These are phyloP conservation scores for Podospora didyma DNA, from an alignment of 495 filamentous ascomycete genomes.

Conservation along the genomic window DNA sequence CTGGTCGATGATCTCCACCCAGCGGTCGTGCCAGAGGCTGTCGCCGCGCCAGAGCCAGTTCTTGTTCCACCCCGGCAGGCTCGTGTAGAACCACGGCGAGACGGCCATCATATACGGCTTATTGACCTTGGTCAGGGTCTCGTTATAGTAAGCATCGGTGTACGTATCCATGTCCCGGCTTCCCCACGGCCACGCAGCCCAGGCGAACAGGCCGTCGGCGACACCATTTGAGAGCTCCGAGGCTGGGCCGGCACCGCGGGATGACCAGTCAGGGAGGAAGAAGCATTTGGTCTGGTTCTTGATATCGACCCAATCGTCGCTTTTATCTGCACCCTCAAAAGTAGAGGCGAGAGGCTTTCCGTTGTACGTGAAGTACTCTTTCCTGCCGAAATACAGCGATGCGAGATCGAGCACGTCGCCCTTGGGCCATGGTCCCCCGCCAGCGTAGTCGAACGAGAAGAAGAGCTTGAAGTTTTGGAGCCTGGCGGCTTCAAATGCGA, in stretches of 20 bases:
- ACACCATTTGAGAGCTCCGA: neutral
- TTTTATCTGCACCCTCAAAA: conserved; percentile 36
- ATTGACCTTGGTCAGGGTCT: neutral
- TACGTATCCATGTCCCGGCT: conserved; percentile 7
- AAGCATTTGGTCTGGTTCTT: conserved; percentile 40
- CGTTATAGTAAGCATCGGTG: conserved; percentile 9
- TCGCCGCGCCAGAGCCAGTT: conserved; percentile 68
- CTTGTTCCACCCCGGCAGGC: conserved; percentile 60
- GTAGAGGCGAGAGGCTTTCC: neutral
- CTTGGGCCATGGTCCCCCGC: conserved; percentile 4
- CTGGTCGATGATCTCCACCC: conserved; percentile 57
- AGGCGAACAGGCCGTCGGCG: conserved; percentile 15
- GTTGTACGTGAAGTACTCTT: conserved; percentile 49
- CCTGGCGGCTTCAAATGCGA: conserved; percentile 1
- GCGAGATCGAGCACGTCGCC: conserved; percentile 48
- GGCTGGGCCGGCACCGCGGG: conserved; percentile 36
- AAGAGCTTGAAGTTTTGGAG: neutral
- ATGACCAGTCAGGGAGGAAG: conserved; percentile 59
- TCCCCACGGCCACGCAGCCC: conserved; percentile 16
- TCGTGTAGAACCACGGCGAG: conserved; percentile 65
- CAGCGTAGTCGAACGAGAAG: conserved; percentile 4
- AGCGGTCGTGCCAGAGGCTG: conserved; percentile 63
- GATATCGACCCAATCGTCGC: conserved; percentile 51
- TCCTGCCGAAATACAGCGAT: conserved; percentile 43
- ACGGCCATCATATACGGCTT: conserved; percentile 62